phyloP scores from a whole-genome alignment of 2,329 filamentous ascomycete species.

The Fusarium succisae region DNA sequence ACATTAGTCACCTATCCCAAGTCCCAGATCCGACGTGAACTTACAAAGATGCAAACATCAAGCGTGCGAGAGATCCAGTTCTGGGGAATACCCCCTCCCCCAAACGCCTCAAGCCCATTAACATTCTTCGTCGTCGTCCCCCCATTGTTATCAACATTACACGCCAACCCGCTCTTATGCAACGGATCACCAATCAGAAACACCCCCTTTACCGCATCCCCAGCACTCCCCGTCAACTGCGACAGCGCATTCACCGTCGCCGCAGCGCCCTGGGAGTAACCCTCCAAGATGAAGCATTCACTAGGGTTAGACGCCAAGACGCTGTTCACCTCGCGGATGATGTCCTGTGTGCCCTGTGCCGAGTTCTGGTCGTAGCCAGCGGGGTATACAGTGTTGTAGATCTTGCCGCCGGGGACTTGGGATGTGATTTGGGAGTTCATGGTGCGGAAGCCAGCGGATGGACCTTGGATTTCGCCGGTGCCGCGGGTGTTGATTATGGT shows the following conservation, averaged over 20 bases:
- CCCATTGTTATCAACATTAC: conserved; percentile 12
- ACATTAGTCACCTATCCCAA: neutral
- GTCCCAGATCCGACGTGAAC: neutral
- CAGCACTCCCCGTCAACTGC: conserved; percentile 3
- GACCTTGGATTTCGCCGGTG: neutral
- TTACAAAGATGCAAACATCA: conserved; percentile 14
- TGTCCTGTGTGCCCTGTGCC: neutral
- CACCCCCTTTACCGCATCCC: neutral
- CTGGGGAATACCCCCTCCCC: neutral
- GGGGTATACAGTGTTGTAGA: conserved; percentile 18
- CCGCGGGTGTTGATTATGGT: conserved; percentile 22
- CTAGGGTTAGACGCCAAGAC: neutral
- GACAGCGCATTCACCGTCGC: conserved; percentile 12
- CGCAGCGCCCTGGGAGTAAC: conserved; percentile 14
- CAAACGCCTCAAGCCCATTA: neutral
- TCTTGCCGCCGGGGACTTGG: neutral
- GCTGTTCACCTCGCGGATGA: conserved; percentile 6
- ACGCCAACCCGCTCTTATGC: neutral
- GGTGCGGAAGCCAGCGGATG: conserved; percentile 9
- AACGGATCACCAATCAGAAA: conserved; percentile 11
- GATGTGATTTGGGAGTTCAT: conserved; percentile 15
- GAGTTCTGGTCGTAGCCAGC: conserved; percentile 8
- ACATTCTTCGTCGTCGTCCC: conserved; percentile 13
- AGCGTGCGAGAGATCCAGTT: conserved; percentile 4
- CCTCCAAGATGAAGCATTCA: conserved; percentile 14